phyloP scores from a whole-genome alignment of 192 early-diverging fungal species.

The Linnemannia exigua region DNA sequence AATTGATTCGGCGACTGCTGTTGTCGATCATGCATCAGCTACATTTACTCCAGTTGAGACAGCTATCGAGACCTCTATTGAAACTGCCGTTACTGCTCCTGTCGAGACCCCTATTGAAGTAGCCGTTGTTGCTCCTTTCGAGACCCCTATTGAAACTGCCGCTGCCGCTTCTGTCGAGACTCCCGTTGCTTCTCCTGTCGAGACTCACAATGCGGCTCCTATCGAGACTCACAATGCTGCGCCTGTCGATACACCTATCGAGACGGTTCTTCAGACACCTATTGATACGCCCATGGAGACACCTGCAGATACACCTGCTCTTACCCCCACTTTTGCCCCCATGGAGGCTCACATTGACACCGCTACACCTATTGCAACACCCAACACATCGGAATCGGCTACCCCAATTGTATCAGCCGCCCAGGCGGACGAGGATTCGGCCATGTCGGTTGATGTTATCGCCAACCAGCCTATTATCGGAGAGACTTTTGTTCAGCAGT shows the following conservation, averaged over 20 bases:
- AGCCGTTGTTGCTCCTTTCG: too few relatives aligned
- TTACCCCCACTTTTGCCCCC: background rate
- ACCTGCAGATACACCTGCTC: background rate
- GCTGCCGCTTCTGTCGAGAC: background rate
- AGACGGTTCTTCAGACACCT: background rate
- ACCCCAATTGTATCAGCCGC: background rate
- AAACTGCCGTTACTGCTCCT: background rate
- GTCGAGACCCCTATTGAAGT: background rate
- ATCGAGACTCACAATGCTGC: background rate
- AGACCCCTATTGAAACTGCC: background rate
- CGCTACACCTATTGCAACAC: background rate
- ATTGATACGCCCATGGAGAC: background rate
- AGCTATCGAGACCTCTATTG: background rate
- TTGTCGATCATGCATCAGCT: background rate
- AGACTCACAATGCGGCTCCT: background rate
- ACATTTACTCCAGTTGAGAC: background rate
- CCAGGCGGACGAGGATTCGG: background rate
- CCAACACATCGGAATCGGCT: background rate
- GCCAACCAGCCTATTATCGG: background rate
- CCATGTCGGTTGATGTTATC: background rate
- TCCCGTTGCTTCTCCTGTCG: background rate
- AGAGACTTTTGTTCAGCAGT: conserved; percentile 15
- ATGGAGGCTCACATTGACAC: background rate
- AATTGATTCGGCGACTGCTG: background rate
- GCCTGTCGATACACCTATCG: background rate